A percentile compares a stretch with the other conserved stretches of the same genome.
These are phyloP conservation scores for Acer negundo DNA, from an alignment of 345 rosid species.

Conservation along the genomic window DNA sequence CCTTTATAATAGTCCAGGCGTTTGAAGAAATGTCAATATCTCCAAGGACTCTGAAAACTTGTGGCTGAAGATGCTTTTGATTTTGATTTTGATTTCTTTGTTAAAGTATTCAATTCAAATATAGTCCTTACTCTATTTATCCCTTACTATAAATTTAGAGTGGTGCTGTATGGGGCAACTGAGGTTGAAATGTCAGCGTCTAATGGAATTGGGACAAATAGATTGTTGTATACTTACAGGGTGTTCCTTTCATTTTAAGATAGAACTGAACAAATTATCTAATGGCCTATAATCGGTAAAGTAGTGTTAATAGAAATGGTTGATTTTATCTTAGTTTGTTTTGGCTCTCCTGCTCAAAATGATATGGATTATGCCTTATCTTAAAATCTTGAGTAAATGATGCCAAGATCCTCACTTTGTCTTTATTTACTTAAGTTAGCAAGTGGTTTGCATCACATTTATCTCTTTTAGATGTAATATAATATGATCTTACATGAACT, in stretches of 20 bases:
- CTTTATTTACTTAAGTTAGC: too few species aligned
- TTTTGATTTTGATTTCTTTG: not conserved
- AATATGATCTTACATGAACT: too few species aligned
- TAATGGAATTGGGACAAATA: slow-evolving; percentile 22
- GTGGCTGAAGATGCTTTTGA: not conserved
- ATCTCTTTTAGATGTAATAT: too few species aligned
- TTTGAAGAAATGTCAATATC: not conserved
- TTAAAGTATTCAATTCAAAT: not conserved
- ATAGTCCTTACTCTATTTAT: not conserved
- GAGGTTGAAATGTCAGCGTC: slow-evolving; percentile 28
- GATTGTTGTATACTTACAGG: not conserved
- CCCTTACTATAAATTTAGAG: not conserved
- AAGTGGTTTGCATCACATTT: too few species aligned
- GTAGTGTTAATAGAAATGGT: not conserved
- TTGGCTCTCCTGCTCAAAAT: too few species aligned
- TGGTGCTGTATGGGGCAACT: slow-evolving; percentile 1
- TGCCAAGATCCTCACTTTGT: too few species aligned
- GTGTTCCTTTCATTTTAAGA: not conserved
- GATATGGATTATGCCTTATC: too few species aligned
- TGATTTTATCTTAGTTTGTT: too few species aligned
- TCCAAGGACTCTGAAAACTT: slow-evolving; percentile 6
- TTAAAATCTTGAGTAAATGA: too few species aligned
- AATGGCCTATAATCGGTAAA: not conserved
- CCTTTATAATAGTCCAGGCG: not conserved
- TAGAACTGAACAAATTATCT: not conserved